Conservation (phyloP, 306 rosid species). For the Cicer bijugum region DNA sequence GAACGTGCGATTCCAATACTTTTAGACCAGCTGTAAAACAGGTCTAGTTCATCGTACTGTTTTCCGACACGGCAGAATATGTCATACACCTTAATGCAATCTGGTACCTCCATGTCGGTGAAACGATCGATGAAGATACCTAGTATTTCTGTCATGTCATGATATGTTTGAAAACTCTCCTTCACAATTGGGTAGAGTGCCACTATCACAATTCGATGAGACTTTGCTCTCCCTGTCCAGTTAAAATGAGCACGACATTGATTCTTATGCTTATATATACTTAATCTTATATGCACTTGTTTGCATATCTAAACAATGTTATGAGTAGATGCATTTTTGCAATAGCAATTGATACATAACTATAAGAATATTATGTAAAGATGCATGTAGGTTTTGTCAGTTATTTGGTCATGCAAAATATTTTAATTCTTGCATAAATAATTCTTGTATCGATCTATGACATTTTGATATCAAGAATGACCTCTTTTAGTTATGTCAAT, state of each 20-base stretch:
- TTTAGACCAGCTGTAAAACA: constrained; percentile 73
- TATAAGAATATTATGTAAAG: constrained; percentile 6
- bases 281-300: not conserved
- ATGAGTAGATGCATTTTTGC: not conserved
- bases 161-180: constrained; percentile 76
- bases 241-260: constrained; percentile 29
- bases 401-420: not conserved
- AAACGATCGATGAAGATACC: constrained; percentile 69
- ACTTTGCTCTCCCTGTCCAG: constrained; percentile 68
- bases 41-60: constrained; percentile 79
- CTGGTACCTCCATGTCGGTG: constrained; percentile 56
- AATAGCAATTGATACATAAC: not conserved
- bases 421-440: not conserved
- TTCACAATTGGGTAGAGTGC: constrained; percentile 72
- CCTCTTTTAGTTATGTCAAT: not conserved
- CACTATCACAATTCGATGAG: constrained; percentile 72
- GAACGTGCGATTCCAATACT: constrained; percentile 70
- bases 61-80: constrained; percentile 79
- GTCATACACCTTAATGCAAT: constrained; percentile 68
- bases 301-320: not conserved
- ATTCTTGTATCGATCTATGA: no score
- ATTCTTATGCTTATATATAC: constrained; percentile 3
- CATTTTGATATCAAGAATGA: not conserved
- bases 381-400: not conserved
- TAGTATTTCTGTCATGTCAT: constrained; percentile 67